Conservation (phyloP, 768 basidiomycete genomes). For the Tubosaeta sp. region DNA sequence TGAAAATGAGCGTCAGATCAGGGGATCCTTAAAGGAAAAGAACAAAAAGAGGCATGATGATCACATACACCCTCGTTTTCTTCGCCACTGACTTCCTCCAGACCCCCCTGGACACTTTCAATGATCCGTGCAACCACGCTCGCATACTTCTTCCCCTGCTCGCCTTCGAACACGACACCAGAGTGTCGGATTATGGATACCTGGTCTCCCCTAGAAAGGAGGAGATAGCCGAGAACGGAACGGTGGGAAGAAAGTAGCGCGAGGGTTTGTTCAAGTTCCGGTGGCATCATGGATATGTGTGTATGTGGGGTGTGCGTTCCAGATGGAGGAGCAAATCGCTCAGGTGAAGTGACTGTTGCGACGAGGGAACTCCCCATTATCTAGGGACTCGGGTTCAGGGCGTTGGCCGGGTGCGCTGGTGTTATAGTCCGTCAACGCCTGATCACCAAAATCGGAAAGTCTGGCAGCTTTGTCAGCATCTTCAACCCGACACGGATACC, state of each 20-base stretch:
- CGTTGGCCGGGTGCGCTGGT: no score
- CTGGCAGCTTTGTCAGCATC: no score
- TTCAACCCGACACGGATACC: no score
- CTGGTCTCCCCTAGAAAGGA: constrained; percentile 69
- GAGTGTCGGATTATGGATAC: constrained; percentile 80
- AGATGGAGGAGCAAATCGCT: constrained; percentile 9
- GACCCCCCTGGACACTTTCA: constrained; percentile 68
- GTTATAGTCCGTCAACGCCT: no score
- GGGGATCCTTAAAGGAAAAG: background rate
- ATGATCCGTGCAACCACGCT: constrained; percentile 70
- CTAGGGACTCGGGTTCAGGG: no score
- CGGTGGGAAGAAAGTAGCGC: constrained; percentile 73
- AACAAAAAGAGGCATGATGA: background rate
- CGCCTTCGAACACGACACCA: constrained; percentile 82
- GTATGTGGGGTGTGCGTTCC: constrained; percentile 13
- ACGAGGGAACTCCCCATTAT: constrained; percentile 14
- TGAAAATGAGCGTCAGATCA: constrained; percentile 23
- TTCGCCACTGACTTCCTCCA: constrained; percentile 70
- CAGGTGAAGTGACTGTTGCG: constrained; percentile 4
- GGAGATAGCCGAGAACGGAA: constrained; percentile 82
- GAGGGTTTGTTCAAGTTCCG: constrained; percentile 83
- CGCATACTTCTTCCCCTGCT: constrained; percentile 75
- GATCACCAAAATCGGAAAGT: no score
- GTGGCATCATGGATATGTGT: constrained; percentile 40
- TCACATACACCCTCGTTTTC: constrained; percentile 54